Base-by-base conservation (phyloP, 2,329 filamentous ascomycete genomes). In the Penicillium fuscoglaucum region DNA sequence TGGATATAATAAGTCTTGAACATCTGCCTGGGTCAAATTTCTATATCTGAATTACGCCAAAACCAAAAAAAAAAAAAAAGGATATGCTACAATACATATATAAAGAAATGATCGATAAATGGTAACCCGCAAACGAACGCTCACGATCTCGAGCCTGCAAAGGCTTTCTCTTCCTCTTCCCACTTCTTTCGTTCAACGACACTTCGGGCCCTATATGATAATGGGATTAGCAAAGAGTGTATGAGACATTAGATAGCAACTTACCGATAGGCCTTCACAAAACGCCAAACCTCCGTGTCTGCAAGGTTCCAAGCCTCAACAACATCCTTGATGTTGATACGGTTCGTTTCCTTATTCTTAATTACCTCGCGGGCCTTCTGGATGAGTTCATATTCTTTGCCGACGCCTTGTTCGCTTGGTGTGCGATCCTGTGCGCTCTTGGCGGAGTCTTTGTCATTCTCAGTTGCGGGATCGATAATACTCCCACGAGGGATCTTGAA, bases 401-500 rank as follows among this genome's bases (percentile, higher is more conserved):
- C 66, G 21, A 78, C 66, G 19, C 78, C 74, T 45, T 75, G 67
- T 35, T 74, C 51, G 57, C 70, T 72, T 4, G 76, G 74, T 15
- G 73, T 77, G 39, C 67, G 66, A 55, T 73, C 69, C 49, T 75
- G 74, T 33, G 72, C 67, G 33, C 70, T 70, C 50, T 76, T 57
- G 28, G 55, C 50, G 9, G 43, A 37, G 9, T 57, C 72, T 61
- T 72, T 74, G 39, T 71, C 66, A 9, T 64, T 67, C 28, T 75
- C 70, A 21, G 70, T 71, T 29, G 75, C 74, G 28, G 72, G 64
- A 55, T 77, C 72, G n/a, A 71, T 68, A 39, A 72, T 70, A 74
- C 77, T 51, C 66, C 74, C 62, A 57, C 82, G 80, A 1, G 93
- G 90, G 10, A 97, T 82, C 15, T 82, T 80, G 74, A 98, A 98